Evolutionary conservation across 106 monocot species (phyloP), one percentile per base, ranked within the genome.

Genomic region (Alisma plantagoaquatica): DNA sequence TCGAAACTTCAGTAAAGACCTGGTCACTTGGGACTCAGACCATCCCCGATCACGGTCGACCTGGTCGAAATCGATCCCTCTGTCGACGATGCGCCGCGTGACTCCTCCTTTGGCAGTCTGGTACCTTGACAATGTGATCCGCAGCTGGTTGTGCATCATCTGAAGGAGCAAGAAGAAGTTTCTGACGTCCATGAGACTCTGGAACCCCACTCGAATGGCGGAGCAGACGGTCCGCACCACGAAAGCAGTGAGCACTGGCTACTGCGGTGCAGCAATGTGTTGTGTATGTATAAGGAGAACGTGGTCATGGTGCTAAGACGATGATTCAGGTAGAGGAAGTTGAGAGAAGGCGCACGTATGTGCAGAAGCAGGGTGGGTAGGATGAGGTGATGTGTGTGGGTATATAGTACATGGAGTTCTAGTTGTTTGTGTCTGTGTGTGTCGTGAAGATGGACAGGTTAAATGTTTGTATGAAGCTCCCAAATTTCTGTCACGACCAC

Each of bases 401-500:
- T n/a, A n/a, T n/a, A n/a, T n/a, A n/a, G n/a, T n/a, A n/a, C n/a
- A n/a, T n/a, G n/a, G n/a, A n/a, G n/a, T n/a, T n/a, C n/a, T n/a
- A n/a, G n/a, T n/a, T n/a, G n/a, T n/a, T n/a, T n/a, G n/a, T n/a
- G n/a, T n/a, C n/a, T n/a, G n/a, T n/a, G n/a, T n/a, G n/a, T n/a
- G n/a, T n/a, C n/a, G n/a, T n/a, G n/a, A n/a, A n/a, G n/a, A n/a
- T n/a, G n/a, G n/a, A n/a, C n/a, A n/a, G n/a, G n/a, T n/a, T n/a
- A n/a, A n/a, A n/a, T n/a, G n/a, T 27, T 45, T 54, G 81, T 77
- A 81, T 87, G 68, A 82, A 81, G 70, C 49, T 81, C 0, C 86
- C 86, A 12, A 87, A 77, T 61, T 49, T 81, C 48, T 72, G 56
- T 81, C 86, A 87, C 62, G 86, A 81, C 86, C 86, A 87, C 30